Base-by-base conservation (phyloP, 108 stramenopile genomes). In the Bacterosira constricta region DNA sequence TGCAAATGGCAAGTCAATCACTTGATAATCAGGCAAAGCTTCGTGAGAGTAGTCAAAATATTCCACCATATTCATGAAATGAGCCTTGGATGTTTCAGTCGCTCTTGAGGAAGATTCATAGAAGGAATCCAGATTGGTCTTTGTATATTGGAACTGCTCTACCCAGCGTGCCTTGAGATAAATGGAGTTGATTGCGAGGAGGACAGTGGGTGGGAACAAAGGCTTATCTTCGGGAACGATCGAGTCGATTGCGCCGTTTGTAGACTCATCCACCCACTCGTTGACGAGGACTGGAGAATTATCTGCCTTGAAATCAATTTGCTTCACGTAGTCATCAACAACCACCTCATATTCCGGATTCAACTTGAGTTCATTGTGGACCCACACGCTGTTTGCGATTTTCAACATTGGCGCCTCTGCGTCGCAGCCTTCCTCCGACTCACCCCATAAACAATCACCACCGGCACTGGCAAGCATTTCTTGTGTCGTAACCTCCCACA, bases 111-210 rank as follows among this genome's bases (percentile, higher is more conserved):
- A 6, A 29, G 50, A 38, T 13, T 30, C 64, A 47, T 65, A 71
- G 46, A 79, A 79, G 26, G 12, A 26, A 32, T 79, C 77, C 12
- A 61, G 27, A 51, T 71, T 79, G 1, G 77, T 79, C n/a, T 32
- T 0, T 4, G 18, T 10, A 1, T 64, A 32, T 3, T 57, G 0
- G 30, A 79, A 79, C 11, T 35, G 75, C 15, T 62, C 30, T 27
- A 25, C 27, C 79, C 79, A 80, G 15, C 55, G 21, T 25, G 79
- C 73, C 66, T 80, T 75, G 27, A 80, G 54, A 53, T 80, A 80
- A 13, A 80, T 61, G 23, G 73, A 69, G 56, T 69, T 69, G 63
- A 78, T 55, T 21, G 66, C 72, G 27, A 72, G 44, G 15, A 78
- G 77, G 9, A 58, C 63, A 13, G 31, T 23, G 0, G 68, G 34